Conservation (phyloP, 352 stramenopile species). For the Phytophthora tubulina region DNA sequence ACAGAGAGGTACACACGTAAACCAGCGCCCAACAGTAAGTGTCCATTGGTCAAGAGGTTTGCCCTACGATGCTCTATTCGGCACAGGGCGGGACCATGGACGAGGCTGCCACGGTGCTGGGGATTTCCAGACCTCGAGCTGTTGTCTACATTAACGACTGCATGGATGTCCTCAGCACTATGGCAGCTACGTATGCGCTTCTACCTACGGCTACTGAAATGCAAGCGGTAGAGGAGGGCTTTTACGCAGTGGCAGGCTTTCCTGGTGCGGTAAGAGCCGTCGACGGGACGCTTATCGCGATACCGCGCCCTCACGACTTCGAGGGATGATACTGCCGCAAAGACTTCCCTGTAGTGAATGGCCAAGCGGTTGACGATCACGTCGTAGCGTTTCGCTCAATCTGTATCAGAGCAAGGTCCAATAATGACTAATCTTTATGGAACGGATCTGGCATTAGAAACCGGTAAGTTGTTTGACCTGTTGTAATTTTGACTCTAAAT, state of each 20-base stretch:
- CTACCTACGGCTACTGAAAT: constrained; percentile 12
- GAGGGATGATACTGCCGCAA: constrained; percentile 36
- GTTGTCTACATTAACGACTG: constrained; percentile 32
- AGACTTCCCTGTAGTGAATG: constrained; percentile 29
- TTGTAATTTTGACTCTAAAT: too few species aligned
- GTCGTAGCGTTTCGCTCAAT: constrained; percentile 34
- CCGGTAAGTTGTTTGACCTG: too few species aligned
- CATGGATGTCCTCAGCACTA: constrained; percentile 9
- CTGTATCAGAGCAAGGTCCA: constrained; percentile 26
- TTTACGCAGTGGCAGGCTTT: constrained; percentile 14
- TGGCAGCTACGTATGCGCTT: not conserved
- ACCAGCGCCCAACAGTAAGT: constrained; percentile 34
- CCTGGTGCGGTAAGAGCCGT: constrained; percentile 19
- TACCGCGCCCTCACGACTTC: constrained; percentile 8
- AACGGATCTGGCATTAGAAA: constrained; percentile 14
- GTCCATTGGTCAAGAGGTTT: constrained; percentile 27
- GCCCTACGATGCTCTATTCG: constrained; percentile 31
- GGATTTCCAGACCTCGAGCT: constrained; percentile 15
- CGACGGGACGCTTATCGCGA: constrained; percentile 25
- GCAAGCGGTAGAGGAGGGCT: constrained; percentile 4
- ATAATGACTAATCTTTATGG: constrained; percentile 33
- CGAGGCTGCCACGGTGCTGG: constrained; percentile 14
- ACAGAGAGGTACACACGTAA: constrained; percentile 7
- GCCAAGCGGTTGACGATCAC: constrained; percentile 29
- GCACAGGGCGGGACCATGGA: constrained; percentile 23